Percentiles rank a stretch among this genome's conserved stretches.
These are phyloP conservation scores for Thermomucor indicae-seudaticae DNA, from an alignment of 371 early-diverging fungal genomes.

Conservation along the genomic window DNA sequence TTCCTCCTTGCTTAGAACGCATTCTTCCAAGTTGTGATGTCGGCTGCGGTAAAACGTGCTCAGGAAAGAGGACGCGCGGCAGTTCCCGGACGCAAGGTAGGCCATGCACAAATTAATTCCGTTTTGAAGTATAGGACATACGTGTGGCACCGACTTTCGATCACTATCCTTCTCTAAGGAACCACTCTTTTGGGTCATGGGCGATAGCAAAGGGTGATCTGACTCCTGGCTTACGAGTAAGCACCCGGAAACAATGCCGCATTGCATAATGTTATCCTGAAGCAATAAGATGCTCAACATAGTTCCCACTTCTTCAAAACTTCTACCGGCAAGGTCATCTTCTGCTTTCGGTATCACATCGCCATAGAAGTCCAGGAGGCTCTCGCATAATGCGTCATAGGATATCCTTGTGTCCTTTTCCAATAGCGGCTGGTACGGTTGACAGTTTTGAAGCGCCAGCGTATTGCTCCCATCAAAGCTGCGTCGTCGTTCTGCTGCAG, in stretches of 20 bases:
- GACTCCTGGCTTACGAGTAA: conserved; percentile 18
- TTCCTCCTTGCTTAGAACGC: conserved; percentile 32
- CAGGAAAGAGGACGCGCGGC: conserved; percentile 25
- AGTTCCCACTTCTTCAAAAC: conserved; percentile 36
- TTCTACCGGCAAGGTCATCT: conserved; percentile 16
- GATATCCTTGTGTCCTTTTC: conserved; percentile 31
- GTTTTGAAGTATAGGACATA: conserved; percentile 8
- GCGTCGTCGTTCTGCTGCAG: conserved; percentile 10
- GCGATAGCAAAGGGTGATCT: conserved; percentile 18
- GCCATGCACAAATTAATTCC: conserved; percentile 24
- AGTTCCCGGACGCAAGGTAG: conserved; percentile 18
- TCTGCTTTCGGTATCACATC: conserved; percentile 17
- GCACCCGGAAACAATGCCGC: conserved; percentile 39
- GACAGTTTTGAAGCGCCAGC: conserved; percentile 20
- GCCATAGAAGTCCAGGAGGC: conserved; percentile 16
- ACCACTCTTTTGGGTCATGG: not conserved
- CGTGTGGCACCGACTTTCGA: not conserved
- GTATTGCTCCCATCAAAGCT: conserved; percentile 1
- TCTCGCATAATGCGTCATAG: conserved; percentile 7
- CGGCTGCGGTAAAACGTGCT: conserved; percentile 21
- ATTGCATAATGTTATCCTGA: conserved; percentile 38
- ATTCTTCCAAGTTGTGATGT: conserved; percentile 13
- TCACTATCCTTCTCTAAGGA: not conserved
- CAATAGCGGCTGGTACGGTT: conserved; percentile 20
- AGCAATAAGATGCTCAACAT: conserved; percentile 30